A percentile compares a stretch with the other conserved stretches of the same genome.
Evolutionary conservation across 768 basidiomycete species (phyloP).

Genomic region (Ramaria rubella): DNA sequence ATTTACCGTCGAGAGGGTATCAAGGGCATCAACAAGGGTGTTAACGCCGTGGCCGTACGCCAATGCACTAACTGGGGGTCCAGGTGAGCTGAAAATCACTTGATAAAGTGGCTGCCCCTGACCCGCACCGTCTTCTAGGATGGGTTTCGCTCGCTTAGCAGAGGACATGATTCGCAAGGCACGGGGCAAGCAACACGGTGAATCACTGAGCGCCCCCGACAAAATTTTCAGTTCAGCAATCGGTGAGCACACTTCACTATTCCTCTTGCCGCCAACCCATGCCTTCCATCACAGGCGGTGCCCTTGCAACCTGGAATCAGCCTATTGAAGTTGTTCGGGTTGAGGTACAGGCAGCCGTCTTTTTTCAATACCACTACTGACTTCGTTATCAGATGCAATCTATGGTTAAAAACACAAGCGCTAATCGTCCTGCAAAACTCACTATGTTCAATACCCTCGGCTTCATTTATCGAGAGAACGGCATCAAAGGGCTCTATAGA

Average conservation of each 20-base stretch:
- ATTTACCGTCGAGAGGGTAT: conserved; percentile 93
- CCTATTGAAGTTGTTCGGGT: conserved; percentile 97
- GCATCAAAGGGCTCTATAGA: conserved; percentile 92
- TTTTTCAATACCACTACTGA: background rate
- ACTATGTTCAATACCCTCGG: conserved; percentile 85
- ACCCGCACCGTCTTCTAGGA: conserved; percentile 47
- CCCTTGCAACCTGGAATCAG: conserved; percentile 98
- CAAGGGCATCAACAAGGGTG: conserved; percentile 97
- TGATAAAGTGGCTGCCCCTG: background rate
- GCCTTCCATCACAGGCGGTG: conserved; percentile 47
- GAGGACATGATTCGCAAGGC: conserved; percentile 72
- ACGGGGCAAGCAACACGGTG: conserved; percentile 72
- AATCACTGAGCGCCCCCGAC: conserved; percentile 68
- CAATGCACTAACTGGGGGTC: conserved; percentile 94
- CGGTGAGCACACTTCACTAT: conserved; percentile 27
- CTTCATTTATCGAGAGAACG: conserved; percentile 97
- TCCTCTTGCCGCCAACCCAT: background rate
- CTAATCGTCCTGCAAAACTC: conserved; percentile 83
- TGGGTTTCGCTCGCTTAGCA: conserved; percentile 94
- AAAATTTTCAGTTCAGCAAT: conserved; percentile 85
- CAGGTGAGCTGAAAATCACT: conserved; percentile 43
- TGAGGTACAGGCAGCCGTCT: conserved; percentile 47
- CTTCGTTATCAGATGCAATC: conserved; percentile 81
- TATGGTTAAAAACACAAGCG: conserved; percentile 77
- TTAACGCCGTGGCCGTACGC: conserved; percentile 88